Evolutionary conservation across 805 yeast species (phyloP).

Genomic region (Candida broadrunensis): DNA sequence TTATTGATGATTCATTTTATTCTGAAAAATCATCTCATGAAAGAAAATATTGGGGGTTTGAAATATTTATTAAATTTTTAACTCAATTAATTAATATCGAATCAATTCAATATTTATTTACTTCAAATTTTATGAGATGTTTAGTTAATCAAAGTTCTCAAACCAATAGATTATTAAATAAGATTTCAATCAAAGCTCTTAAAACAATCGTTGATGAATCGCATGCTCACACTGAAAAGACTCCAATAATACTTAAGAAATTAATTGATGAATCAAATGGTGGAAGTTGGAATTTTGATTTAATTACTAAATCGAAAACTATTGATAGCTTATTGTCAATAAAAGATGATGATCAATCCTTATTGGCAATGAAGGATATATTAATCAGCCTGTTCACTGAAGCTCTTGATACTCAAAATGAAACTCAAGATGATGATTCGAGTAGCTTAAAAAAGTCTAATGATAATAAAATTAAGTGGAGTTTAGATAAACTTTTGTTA

Average conservation of each 20-base stretch:
- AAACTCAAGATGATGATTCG: slow-evolving; percentile 12
- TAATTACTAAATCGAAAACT: slow-evolving; percentile 70
- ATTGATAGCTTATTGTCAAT: slow-evolving; percentile 37
- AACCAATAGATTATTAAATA: slow-evolving; percentile 60
- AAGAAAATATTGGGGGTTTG: slow-evolving; percentile 83
- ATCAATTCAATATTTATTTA: slow-evolving; percentile 36
- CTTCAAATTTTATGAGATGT: slow-evolving; percentile 67
- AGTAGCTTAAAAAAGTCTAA: slow-evolving; percentile 19
- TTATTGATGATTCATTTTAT: slow-evolving; percentile 79
- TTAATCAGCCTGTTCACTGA: slow-evolving; percentile 22
- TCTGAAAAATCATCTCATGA: slow-evolving; percentile 76
- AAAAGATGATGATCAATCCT: slow-evolving; percentile 13
- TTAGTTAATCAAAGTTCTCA: slow-evolving; percentile 75
- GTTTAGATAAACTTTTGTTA: slow-evolving; percentile 54
- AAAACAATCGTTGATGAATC: slow-evolving; percentile 37
- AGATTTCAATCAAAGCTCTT: slow-evolving; percentile 57
- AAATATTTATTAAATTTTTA: slow-evolving; percentile 56
- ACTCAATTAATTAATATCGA: slow-evolving; percentile 12
- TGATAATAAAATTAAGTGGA: slow-evolving; percentile 50
- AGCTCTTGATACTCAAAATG: slow-evolving; percentile 18
- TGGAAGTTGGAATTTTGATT: slow-evolving; percentile 72
- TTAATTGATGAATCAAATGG: slow-evolving; percentile 30
- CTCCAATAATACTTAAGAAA: slow-evolving; percentile 26
- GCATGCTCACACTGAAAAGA: slow-evolving; percentile 36
- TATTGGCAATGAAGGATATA: slow-evolving; percentile 17